Conservation (phyloP, 257 asterid genomes). For the Solanum ossicruentum region DNA sequence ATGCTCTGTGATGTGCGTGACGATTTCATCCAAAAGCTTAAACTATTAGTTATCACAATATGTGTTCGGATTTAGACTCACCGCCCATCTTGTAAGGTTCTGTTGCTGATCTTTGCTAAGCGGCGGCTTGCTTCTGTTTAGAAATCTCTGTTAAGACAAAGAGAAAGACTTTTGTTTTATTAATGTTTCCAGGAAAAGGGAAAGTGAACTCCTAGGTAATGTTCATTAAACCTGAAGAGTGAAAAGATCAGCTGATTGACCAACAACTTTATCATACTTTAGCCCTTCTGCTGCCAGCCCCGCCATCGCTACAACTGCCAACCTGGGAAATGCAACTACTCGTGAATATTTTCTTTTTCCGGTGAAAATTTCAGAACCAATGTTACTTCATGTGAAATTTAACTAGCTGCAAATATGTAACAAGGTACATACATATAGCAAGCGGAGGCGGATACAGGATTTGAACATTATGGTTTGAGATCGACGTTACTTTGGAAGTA, state of each 20-base stretch:
- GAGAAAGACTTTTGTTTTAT: not conserved
- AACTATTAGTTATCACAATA: not conserved
- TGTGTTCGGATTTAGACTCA: conserved; percentile 12
- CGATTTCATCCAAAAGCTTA: not conserved
- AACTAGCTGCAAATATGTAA: not conserved
- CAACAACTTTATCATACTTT: conserved; percentile 80
- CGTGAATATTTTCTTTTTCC: not conserved
- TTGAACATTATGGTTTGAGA: not conserved
- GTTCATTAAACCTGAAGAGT: conserved; percentile 59
- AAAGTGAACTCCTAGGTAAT: not conserved
- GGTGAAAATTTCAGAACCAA: not conserved
- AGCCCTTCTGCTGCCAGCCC: conserved; percentile 97
- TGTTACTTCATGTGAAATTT: not conserved
- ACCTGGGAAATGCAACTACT: conserved; percentile 27
- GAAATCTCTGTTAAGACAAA: conserved; percentile 49
- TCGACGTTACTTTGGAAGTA: too few relatives aligned
- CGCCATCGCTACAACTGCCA: conserved; percentile 94
- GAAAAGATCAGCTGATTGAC: conserved; percentile 93
- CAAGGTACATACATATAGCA: not conserved
- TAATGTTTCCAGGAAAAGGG: not conserved
- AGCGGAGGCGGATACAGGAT: not conserved
- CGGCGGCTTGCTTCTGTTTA: conserved; percentile 79
- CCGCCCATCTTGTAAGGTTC: conserved; percentile 98
- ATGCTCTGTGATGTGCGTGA: not conserved
- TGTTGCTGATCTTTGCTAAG: conserved; percentile 91